Conservation (phyloP, 495 filamentous ascomycete species). For the Aspergillus coremiiformis region DNA sequence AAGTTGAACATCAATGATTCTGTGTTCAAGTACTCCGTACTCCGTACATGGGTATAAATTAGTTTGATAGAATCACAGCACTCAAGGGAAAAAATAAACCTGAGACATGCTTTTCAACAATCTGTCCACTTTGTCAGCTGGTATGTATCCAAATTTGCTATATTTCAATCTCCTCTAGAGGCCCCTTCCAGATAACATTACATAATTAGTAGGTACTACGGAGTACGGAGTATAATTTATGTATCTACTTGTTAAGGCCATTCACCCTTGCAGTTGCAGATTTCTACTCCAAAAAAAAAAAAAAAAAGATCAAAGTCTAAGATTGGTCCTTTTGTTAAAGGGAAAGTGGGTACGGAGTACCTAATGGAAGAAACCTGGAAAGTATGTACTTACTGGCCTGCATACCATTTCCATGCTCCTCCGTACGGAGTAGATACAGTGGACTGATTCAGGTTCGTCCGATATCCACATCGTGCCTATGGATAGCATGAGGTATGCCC, state of each 20-base stretch:
- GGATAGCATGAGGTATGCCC: neutral
- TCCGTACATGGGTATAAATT: too few relatives aligned
- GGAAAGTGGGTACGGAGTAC: neutral
- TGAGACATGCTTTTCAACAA: too few relatives aligned
- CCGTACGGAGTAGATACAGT: too few relatives aligned
- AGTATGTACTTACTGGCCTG: neutral
- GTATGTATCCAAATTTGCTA: too few relatives aligned
- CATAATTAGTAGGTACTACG: too few relatives aligned
- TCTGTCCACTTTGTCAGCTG: too few relatives aligned
- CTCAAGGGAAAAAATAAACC: too few relatives aligned
- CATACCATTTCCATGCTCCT: neutral
- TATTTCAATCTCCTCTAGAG: too few relatives aligned
- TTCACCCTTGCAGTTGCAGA: neutral
- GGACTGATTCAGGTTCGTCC: neutral
- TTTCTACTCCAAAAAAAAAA: neutral
- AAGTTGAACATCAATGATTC: constrained; percentile 14
- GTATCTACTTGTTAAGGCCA: neutral
- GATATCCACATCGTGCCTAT: neutral
- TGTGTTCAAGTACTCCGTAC: too few relatives aligned
- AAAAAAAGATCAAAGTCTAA: neutral
- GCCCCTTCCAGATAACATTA: too few relatives aligned
- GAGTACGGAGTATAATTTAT: too few relatives aligned
- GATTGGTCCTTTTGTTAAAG: neutral
- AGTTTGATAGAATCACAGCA: too few relatives aligned
- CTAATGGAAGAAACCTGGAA: neutral